phyloP scores from a whole-genome alignment of 2,329 filamentous ascomycete species.

The Hypoxylon sp. region DNA sequence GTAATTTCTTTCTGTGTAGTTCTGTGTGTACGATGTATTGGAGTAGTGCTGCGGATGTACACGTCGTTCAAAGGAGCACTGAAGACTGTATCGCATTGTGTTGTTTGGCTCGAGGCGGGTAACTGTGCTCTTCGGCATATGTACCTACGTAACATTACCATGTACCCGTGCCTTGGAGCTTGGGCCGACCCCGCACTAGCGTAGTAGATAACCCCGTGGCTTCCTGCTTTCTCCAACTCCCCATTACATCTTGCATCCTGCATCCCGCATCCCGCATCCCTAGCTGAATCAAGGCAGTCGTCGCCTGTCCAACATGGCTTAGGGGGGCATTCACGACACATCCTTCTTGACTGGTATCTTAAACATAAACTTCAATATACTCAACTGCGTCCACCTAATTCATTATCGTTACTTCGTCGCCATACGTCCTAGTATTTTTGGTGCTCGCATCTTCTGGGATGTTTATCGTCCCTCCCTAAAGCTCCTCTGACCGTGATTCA shows the following conservation, averaged over 20 bases:
- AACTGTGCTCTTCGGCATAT: too few relatives aligned
- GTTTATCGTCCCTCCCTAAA: constrained; percentile 45
- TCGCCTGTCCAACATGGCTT: constrained; percentile 18
- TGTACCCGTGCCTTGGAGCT: constrained; percentile 54
- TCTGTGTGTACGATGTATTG: too few relatives aligned
- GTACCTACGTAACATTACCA: too few relatives aligned
- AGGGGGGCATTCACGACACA: background rate
- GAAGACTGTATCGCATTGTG: background rate
- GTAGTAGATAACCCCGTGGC: constrained; percentile 1
- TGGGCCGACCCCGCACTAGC: constrained; percentile 40
- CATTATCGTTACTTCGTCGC: constrained; percentile 8
- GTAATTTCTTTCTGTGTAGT: background rate
- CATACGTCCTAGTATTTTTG: constrained; percentile 29
- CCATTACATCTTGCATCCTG: background rate
- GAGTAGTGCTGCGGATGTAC: background rate
- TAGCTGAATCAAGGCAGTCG: constrained; percentile 21
- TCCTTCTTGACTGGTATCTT: background rate
- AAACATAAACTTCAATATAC: constrained; percentile 22
- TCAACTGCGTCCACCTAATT: constrained; percentile 10
- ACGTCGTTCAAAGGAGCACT: background rate
- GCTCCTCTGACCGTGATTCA: constrained; percentile 30
- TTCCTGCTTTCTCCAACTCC: constrained; percentile 12
- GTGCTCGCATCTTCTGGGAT: constrained; percentile 26
- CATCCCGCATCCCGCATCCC: constrained; percentile 9
- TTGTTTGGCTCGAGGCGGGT: background rate